These are phyloP conservation scores for Penicillium argentinense DNA, from an alignment of 495 filamentous ascomycete genomes.

Conservation along the genomic window DNA sequence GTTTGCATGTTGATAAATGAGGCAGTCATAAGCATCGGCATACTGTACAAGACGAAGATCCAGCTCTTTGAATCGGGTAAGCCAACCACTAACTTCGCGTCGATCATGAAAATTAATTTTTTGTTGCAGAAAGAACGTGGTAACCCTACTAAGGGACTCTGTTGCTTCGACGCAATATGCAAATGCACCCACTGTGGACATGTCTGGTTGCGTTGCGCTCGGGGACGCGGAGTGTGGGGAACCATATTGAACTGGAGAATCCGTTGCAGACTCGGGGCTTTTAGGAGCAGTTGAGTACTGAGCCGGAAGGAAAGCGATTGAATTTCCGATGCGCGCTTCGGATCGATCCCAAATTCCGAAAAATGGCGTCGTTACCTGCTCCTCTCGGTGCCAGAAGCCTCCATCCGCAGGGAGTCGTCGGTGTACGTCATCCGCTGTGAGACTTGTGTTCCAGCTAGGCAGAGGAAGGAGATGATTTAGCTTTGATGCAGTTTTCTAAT, in stretches of 20 bases:
- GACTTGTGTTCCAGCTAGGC: constrained; percentile 39
- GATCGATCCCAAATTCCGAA: constrained; percentile 44
- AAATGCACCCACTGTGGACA: constrained; percentile 39
- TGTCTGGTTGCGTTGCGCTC: constrained; percentile 1
- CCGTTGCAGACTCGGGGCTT: constrained; percentile 13
- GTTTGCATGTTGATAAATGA: background rate
- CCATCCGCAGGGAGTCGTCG: constrained; percentile 25
- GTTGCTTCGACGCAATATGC: constrained; percentile 46
- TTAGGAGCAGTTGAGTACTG: constrained; percentile 1
- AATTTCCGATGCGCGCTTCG: constrained; percentile 33
- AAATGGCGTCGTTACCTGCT: constrained; percentile 35
- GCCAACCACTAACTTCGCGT: constrained; percentile 37
- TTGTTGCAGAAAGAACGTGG: constrained; percentile 40
- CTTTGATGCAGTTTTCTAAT: too few species aligned
- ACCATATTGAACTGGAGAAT: constrained; percentile 8
- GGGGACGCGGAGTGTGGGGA: constrained; percentile 16
- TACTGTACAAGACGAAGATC: constrained; percentile 42
- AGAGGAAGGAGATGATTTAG: background rate
- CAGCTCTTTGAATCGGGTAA: constrained; percentile 46
- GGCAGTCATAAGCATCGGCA: background rate
- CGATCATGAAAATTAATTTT: constrained; percentile 29
- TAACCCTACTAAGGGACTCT: constrained; percentile 36
- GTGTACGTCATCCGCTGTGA: constrained; percentile 32
- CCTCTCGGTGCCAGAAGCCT: constrained; percentile 28
- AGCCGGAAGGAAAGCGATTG: constrained; percentile 20